phyloP scores from a whole-genome alignment of 345 rosid genomes.

The Hypericum androsaemum region DNA sequence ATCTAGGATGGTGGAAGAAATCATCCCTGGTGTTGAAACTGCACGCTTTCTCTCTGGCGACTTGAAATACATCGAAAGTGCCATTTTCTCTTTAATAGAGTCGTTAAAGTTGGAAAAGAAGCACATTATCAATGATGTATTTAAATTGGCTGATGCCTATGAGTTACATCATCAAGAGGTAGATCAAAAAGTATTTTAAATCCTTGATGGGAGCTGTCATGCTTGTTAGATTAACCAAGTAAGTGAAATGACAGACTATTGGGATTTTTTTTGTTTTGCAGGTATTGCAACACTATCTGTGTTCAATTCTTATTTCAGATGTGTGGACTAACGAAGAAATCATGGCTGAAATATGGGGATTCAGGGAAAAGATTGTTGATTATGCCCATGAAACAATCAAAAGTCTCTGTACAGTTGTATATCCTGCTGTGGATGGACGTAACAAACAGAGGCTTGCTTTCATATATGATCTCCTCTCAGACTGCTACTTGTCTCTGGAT shows the following conservation, averaged over 20 bases:
- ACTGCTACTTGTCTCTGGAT: slow-evolving; percentile 55
- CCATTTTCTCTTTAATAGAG: slow-evolving; percentile 54
- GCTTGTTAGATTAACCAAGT: neutral
- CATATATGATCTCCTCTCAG: slow-evolving; percentile 65
- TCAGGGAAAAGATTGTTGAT: slow-evolving; percentile 50
- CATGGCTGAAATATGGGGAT: slow-evolving; percentile 52
- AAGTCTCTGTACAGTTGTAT: slow-evolving; percentile 40
- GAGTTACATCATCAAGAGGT: slow-evolving; percentile 63
- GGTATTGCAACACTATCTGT: slow-evolving; percentile 56
- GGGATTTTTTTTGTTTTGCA: slow-evolving; percentile 18
- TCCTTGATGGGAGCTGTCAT: slow-evolving; percentile 2
- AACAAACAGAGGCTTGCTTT: slow-evolving; percentile 69
- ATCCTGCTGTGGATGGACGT: slow-evolving; percentile 77
- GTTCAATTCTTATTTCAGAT: slow-evolving; percentile 63
- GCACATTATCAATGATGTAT: slow-evolving; percentile 48
- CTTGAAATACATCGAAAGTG: slow-evolving; percentile 40
- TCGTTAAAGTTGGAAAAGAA: slow-evolving; percentile 70
- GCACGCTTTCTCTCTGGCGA: slow-evolving; percentile 80
- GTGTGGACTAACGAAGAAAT: slow-evolving; percentile 79
- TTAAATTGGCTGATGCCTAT: slow-evolving; percentile 53
- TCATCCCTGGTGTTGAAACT: slow-evolving; percentile 81
- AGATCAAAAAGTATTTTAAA: slow-evolving; percentile 12
- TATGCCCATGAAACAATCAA: slow-evolving; percentile 56
- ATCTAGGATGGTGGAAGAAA: slow-evolving; percentile 67
- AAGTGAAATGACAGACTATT: slow-evolving; percentile 9